Base-by-base conservation (phyloP, 176 grass and related monocot species). In the Rhipidocladum racemiflorum region DNA sequence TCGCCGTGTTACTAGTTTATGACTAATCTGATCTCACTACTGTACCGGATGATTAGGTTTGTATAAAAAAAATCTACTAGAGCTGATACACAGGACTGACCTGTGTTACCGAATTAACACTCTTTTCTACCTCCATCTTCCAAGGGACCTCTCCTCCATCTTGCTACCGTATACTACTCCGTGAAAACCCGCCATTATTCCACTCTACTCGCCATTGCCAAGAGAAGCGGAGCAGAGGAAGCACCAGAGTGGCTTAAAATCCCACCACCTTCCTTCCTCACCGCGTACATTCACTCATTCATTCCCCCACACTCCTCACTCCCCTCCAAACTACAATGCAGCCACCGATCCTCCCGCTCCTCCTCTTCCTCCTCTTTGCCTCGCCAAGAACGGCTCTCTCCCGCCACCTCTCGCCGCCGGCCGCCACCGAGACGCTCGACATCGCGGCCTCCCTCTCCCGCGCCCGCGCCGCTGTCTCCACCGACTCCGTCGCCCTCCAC, bases 391-490 rank as follows among this genome's bases (percentile, higher is more conserved):
- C 84, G 11, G 61, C 56, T 9, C 24, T 72, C 21, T 88, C 65
- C 74, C 75, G 85, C 54, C 64, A 35, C 73, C 68, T 34, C 53
- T 16, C 34, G 60, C 61, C 51, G 17, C 11, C 42, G 11, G 11
- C 32, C 12, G 2, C 39, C 36, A 95, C 88, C 10, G 53, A 86
- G 64, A 93, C 81, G 27, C 85, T 99, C 20, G 88, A 99, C 36
- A 85, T 95, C 1, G 72, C 79, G 15, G 79, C 85, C 2, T 90
- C 88, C 0, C 89, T 99, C 35, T 86, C 86, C 16, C 87, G 72
- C 40, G 92, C 92, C 7, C 85, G 51, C 48, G 85, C 71, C 24
- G 96, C 91, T 4, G 14, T 90, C 46, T 95, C 92, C 70, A 82
- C 84, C 63, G 82, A 88, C 40, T 24, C 39, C 2, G 34, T 18